Base-by-base conservation (phyloP, 164 flowering plant genomes). In the Liriodendron chinense region DNA sequence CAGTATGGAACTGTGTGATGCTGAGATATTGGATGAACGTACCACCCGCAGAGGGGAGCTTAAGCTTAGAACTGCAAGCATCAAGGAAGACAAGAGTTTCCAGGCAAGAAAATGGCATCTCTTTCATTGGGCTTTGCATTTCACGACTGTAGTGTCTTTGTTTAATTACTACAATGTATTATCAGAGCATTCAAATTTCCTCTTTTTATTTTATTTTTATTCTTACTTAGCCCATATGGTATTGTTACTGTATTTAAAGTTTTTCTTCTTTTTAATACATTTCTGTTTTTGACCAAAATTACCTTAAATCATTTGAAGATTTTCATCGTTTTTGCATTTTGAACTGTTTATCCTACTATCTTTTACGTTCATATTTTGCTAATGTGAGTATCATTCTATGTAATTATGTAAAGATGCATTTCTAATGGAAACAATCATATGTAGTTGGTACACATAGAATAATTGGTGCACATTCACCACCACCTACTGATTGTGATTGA, bases 31-130 rank as follows among this genome's bases (percentile, higher is more conserved):
- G 76, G 96, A 93, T 77, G 93, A 93, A 77, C 78, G 89, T 77
- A 93, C 96, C 21, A 91, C 96, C 9, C 74, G 73, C 57, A 87
- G 94, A 88, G 96, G 94, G 8, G 96, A 90, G 75, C 49, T 93
- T 72, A 93, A 89, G 81, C 83, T 82, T n/a, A 87, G 95, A 83
- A 83, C 86, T 9, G 26, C 80, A 3, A 87, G 87, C 79, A 80
- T 80, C 75, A 86, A 74, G 1, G 89, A 87, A 66, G 82, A 79
- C 9, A 81, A 72, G 65, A 74, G 57, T 48, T 77, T 56, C 65
- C 84, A 77, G 82, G 84, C 62, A 74, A 82, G 74, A 63, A 63
- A 10, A 25, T 26, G 20, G 18, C 9, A 13, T 67, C n/a, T 28
- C n/a, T 67, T 66, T 8, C 25, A 5, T 12, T 66, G 24, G 9